These are phyloP conservation scores for Symbiotaphrina buchneri DNA, from an alignment of 495 filamentous ascomycete genomes.

Conservation along the genomic window DNA sequence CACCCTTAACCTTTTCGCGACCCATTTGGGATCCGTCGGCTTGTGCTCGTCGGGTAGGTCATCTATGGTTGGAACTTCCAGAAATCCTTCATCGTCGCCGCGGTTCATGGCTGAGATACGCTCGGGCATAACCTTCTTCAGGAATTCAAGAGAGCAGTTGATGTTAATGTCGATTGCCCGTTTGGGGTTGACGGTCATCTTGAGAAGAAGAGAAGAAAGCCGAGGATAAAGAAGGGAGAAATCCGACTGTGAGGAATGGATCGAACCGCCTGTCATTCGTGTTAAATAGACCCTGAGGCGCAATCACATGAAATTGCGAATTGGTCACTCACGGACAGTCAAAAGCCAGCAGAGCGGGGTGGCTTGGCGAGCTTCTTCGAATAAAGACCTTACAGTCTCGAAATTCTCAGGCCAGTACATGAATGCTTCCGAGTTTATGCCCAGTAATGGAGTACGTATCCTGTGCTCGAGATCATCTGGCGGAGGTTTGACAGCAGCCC, in stretches of 20 bases:
- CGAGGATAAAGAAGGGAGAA: constrained; percentile 59
- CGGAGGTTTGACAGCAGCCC: constrained; percentile 10
- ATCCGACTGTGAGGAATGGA: constrained; percentile 55
- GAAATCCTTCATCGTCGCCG: constrained; percentile 19
- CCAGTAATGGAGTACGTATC: constrained; percentile 25
- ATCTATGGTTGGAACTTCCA: constrained; percentile 13
- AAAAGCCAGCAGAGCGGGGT: constrained; percentile 29
- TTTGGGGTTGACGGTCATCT: constrained; percentile 29
- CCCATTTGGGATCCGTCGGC: constrained; percentile 21
- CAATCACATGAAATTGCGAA: constrained; percentile 31
- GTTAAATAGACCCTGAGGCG: constrained; percentile 36
- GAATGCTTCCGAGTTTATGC: constrained; percentile 37
- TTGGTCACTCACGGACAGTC: constrained; percentile 27
- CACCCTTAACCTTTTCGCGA: constrained; percentile 21
- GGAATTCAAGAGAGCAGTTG: constrained; percentile 27
- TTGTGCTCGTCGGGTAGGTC: constrained; percentile 18
- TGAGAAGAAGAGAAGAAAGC: constrained; percentile 30
- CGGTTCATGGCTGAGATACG: constrained; percentile 13
- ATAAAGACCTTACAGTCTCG: constrained; percentile 21
- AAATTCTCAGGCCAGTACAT: constrained; percentile 37
- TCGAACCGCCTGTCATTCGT: constrained; percentile 26
- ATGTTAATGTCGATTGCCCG: constrained; percentile 33
- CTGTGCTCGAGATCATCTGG: constrained; percentile 14
- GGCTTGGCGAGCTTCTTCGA: constrained; percentile 22
- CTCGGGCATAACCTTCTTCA: constrained; percentile 18